Base-by-base conservation (phyloP, 1,284 basidiomycete genomes). In the Mycosarcoma mackinlayi region DNA sequence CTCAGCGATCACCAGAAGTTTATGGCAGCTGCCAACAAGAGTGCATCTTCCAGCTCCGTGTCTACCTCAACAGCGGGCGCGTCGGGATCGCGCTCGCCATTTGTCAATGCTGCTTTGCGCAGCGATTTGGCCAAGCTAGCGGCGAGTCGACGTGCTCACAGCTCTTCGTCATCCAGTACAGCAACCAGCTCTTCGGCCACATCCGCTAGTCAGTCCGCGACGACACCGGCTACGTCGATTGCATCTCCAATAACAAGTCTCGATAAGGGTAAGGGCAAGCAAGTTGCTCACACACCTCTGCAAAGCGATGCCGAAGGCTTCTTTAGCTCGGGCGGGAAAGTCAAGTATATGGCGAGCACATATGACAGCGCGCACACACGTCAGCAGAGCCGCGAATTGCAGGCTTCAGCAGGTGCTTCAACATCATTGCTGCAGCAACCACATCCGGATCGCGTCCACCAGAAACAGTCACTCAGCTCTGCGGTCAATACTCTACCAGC, bases 1-100 rank as follows among this genome's bases (percentile, higher is more conserved):
- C 65, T 38, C 13, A 71, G 58, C 19, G 68, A 71, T 25, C 68
- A 71, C 39, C 53, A 66, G n/a, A 61, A 65, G 38, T 55, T 71
- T 25, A 65, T 71, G 54, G 59, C 68, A 7, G 62, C 58, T 11
- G 62, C 48, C 1, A 44, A 28, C n/a, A 35, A 23, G 8, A 27
- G 25, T 24, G 19, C 51, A 0, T 27, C 45, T 7, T 28, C 50
- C 23, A 28, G 19, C 30, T 14, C 11, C 35, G 24, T 23, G 3
- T 24, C 45, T 4, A 47, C 52, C 1, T 56, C 53, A 2, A 16
- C n/a, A 1, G 19, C 63, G 0, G 44, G 30, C 0, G 21, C 47
- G 19, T 48, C 50, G 3, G 34, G 24, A 21, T 54, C 51, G 7
- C 18, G 40, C 3, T 33, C 52, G 21, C 42, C 41, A 3, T 44